phyloP scores from a whole-genome alignment of 352 stramenopile genomes.

The Globisporangium barbulae region DNA sequence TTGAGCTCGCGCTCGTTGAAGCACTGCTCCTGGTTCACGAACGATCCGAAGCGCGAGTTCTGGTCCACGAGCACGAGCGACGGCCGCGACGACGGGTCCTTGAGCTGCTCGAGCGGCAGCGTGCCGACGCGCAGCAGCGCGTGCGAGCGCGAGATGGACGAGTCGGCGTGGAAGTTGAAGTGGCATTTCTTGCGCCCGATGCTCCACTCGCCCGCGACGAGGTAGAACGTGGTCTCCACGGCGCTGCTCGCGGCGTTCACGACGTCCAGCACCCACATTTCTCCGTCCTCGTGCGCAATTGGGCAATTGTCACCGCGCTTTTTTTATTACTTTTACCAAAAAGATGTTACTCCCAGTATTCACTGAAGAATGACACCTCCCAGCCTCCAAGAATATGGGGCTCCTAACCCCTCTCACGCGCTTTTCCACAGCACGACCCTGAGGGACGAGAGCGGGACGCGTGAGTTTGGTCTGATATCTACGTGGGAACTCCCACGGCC shows the following conservation, averaged over 20 bases:
- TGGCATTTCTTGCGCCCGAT: conserved; percentile 81
- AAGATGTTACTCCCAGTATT: too few relatives aligned
- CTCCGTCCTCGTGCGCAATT: not conserved
- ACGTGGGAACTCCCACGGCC: not conserved
- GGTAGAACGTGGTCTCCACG: conserved; percentile 68
- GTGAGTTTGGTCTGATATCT: not conserved
- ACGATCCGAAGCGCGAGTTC: conserved; percentile 85
- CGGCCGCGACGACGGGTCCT: conserved; percentile 49
- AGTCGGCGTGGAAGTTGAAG: conserved; percentile 80
- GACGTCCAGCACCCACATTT: conserved; percentile 83
- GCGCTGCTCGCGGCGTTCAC: conserved; percentile 32
- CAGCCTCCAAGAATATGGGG: too few relatives aligned
- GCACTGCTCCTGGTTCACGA: conserved; percentile 78
- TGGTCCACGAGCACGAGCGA: conserved; percentile 73
- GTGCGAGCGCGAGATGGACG: conserved; percentile 81
- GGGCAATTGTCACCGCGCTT: not conserved
- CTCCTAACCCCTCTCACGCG: too few relatives aligned
- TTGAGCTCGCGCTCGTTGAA: conserved; percentile 41
- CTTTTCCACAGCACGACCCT: too few relatives aligned
- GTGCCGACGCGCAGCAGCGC: conserved; percentile 69
- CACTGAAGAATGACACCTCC: too few relatives aligned
- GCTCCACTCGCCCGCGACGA: conserved; percentile 81
- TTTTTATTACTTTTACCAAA: not conserved
- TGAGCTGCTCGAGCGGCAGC: conserved; percentile 57
- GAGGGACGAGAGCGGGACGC: too few relatives aligned